phyloP scores from a whole-genome alignment of 1,284 basidiomycete species.

The Ustilago trichophora region DNA sequence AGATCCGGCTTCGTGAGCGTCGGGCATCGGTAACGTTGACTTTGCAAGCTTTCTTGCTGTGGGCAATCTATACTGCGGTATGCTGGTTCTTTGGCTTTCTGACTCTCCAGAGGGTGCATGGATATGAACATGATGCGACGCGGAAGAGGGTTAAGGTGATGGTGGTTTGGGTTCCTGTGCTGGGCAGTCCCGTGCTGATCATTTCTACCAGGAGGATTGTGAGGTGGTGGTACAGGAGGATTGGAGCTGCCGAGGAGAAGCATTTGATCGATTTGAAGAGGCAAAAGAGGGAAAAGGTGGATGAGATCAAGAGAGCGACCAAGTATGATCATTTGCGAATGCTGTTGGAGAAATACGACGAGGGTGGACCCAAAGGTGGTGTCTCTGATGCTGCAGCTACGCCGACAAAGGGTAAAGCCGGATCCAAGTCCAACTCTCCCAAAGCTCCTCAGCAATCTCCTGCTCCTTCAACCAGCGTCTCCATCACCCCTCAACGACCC shows the following conservation, averaged over 20 bases:
- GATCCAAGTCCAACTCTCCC: slow-evolving; percentile 14
- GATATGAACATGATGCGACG: background rate
- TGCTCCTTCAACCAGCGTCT: slow-evolving; percentile 4
- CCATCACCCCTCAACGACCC: slow-evolving; percentile 7
- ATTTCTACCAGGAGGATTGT: slow-evolving; percentile 83
- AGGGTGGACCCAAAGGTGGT: slow-evolving; percentile 66
- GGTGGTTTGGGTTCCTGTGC: slow-evolving; percentile 40
- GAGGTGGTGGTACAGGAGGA: slow-evolving; percentile 84
- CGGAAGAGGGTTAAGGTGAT: background rate
- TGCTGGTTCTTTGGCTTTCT: slow-evolving; percentile 75
- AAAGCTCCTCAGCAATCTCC: slow-evolving; percentile 3
- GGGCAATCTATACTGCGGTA: slow-evolving; percentile 80
- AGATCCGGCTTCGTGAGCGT: slow-evolving; percentile 85
- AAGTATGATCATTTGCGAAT: slow-evolving; percentile 92
- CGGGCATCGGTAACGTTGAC: slow-evolving; percentile 82
- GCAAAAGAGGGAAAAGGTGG: slow-evolving; percentile 84
- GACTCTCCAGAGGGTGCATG: slow-evolving; percentile 1
- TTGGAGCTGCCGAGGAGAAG: slow-evolving; percentile 84
- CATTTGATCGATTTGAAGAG: slow-evolving; percentile 79
- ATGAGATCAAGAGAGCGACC: slow-evolving; percentile 96
- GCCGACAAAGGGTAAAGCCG: slow-evolving; percentile 17
- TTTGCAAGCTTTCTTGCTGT: slow-evolving; percentile 80
- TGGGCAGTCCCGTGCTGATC: slow-evolving; percentile 68
- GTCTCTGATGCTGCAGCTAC: slow-evolving; percentile 10
- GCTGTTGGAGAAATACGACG: slow-evolving; percentile 90